Conservation (phyloP, 352 stramenopile genomes). For the Phytopythium aichiense region DNA sequence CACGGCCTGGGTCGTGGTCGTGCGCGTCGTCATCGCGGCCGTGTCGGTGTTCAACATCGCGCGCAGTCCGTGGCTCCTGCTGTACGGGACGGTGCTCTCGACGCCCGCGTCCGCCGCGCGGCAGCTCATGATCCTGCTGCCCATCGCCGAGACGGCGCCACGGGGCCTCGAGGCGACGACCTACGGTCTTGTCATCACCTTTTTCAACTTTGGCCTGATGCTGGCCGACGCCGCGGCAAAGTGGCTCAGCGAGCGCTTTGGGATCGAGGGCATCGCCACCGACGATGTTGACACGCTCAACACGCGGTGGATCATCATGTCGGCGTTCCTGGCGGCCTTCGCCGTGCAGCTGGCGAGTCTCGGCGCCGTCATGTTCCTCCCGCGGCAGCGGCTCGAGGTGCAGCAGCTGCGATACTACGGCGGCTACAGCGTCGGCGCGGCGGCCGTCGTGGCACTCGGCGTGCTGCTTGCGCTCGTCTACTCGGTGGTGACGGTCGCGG, state of each 20-base stretch:
- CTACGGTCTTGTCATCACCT: constrained; percentile 56
- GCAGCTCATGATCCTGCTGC: constrained; percentile 49
- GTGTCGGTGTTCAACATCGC: constrained; percentile 50
- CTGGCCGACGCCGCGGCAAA: constrained; percentile 38
- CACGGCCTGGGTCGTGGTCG: constrained; percentile 47
- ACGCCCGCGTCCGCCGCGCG: constrained; percentile 37
- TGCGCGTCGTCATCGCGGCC: constrained; percentile 45
- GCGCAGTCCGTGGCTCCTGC: constrained; percentile 45
- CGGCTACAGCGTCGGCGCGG: constrained; percentile 39
- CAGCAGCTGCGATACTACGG: constrained; percentile 64
- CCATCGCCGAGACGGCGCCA: constrained; percentile 54
- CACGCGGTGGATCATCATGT: constrained; percentile 39
- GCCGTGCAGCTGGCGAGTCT: constrained; percentile 41
- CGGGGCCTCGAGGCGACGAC: constrained; percentile 54
- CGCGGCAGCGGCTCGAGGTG: constrained; percentile 56
- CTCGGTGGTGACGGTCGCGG: constrained; percentile 32
- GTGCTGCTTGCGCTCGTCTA: constrained; percentile 36
- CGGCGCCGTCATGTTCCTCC: constrained; percentile 37
- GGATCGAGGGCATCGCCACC: constrained; percentile 22
- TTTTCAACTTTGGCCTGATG: constrained; percentile 57
- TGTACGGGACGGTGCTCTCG: constrained; percentile 44
- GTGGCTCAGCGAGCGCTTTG: constrained; percentile 36
- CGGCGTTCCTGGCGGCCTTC: constrained; percentile 48
- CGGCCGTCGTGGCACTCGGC: constrained; percentile 30
- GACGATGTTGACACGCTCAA: constrained; percentile 23